Conservation (phyloP, 164 flowering plant genomes). For the Stephania cephalantha region DNA sequence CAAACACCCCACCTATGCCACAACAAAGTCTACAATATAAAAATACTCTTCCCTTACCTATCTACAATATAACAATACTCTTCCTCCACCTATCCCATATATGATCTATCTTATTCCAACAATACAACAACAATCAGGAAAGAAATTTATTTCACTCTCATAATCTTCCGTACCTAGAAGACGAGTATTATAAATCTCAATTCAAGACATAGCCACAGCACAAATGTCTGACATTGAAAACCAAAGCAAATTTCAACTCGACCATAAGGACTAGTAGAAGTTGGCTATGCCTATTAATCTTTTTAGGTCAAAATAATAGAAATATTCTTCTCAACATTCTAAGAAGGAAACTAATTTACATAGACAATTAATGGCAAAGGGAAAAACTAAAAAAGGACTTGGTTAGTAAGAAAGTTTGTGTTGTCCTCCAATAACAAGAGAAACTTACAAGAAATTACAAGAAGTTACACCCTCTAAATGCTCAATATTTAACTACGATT, state of each 20-base stretch:
- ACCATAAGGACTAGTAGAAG: background rate
- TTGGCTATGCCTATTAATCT: background rate
- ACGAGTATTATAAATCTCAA: background rate
- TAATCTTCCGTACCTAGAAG: background rate
- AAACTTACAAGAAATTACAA: background rate
- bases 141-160: background rate
- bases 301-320: background rate
- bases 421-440: background rate
- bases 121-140: background rate
- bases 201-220: background rate
- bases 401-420: background rate
- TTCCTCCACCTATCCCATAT: background rate
- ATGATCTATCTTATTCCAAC: no score
- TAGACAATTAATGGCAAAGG: no score
- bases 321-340: background rate
- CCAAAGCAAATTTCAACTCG: background rate
- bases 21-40: background rate
- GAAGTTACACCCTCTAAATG: background rate
- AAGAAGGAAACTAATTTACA: background rate
- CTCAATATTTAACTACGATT: background rate
- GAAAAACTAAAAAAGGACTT: no score
- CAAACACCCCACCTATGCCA: background rate
- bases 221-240: no score
- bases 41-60: no score
- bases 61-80: no score